A percentile compares a stretch with the other conserved stretches of the same genome.
phyloP scores from a whole-genome alignment of 768 basidiomycete species.

The Mycena crocata region DNA sequence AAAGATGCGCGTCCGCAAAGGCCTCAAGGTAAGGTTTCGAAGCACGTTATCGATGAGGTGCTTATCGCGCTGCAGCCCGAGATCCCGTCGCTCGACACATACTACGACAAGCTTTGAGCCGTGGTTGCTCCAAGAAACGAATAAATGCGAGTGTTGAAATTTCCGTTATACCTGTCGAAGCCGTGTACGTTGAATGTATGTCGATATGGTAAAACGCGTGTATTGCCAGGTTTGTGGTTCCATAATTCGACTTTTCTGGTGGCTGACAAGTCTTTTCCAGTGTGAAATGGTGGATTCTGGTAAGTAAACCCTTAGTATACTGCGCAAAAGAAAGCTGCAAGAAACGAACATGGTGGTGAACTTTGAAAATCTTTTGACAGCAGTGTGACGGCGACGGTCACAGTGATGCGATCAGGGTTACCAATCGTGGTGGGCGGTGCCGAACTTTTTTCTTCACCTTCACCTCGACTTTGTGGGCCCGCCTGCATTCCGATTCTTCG shows the following conservation, averaged over 20 bases:
- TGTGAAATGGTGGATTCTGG: not conserved
- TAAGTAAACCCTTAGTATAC: slow-evolving; percentile 1
- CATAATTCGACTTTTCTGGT: not conserved
- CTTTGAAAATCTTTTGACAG: too few species aligned
- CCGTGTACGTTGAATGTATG: slow-evolving; percentile 17
- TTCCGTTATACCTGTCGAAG: slow-evolving; percentile 10
- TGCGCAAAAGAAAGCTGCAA: not conserved
- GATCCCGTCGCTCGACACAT: slow-evolving; percentile 86
- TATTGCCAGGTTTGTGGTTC: slow-evolving; percentile 7
- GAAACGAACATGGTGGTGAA: too few species aligned
- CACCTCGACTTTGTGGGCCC: slow-evolving; percentile 10
- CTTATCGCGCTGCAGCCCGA: slow-evolving; percentile 70
- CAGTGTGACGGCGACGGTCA: not conserved
- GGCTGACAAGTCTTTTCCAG: slow-evolving; percentile 8
- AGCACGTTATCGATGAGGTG: not conserved
- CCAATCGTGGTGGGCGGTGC: slow-evolving; percentile 11
- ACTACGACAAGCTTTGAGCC: slow-evolving; percentile 91
- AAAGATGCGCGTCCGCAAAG: slow-evolving; percentile 90
- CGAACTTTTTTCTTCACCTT: slow-evolving; percentile 26
- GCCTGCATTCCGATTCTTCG: slow-evolving; percentile 16
- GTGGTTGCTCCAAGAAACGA: not conserved
- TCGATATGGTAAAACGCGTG: slow-evolving; percentile 19
- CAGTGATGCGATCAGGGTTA: not conserved
- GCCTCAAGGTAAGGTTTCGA: slow-evolving; percentile 78
- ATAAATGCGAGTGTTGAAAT: slow-evolving; percentile 20